Evolutionary conservation across 768 basidiomycete genomes (phyloP).

Genomic region (Cubamyces sp.): DNA sequence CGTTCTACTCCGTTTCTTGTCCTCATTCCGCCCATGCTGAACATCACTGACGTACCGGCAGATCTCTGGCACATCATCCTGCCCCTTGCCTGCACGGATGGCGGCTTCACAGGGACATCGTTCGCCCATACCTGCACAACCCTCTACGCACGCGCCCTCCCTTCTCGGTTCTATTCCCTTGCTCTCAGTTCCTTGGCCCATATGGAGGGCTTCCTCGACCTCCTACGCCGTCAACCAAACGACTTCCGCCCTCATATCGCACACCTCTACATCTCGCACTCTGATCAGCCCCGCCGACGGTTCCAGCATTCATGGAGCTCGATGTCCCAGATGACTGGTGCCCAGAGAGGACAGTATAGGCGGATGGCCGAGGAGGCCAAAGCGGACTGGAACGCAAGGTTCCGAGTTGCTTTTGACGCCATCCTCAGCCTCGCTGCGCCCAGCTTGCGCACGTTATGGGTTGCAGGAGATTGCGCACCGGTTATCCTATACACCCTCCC

Average conservation of each 20-base stretch:
- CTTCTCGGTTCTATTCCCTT: constrained; percentile 6
- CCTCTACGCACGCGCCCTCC: constrained; percentile 5
- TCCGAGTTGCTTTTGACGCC: not conserved
- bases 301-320: not conserved
- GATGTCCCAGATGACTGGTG: not conserved
- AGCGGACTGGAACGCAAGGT: not conserved
- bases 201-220: not conserved
- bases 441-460: not conserved
- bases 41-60: not conserved
- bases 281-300: not conserved
- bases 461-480: not conserved
- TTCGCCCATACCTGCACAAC: constrained; percentile 11
- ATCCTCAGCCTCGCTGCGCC: constrained; percentile 3
- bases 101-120: constrained; percentile 12
- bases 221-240: not conserved
- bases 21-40: not conserved
- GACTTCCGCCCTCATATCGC: not conserved
- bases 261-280: constrained; percentile 8
- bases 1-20: no score
- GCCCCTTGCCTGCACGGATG: not conserved
- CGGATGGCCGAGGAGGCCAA: not conserved
- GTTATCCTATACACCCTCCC: not conserved
- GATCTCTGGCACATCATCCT: not conserved
- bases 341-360: not conserved
- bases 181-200: not conserved